Evolutionary conservation across 305 asterid species (phyloP).

Genomic region (Fraxinus xanthoxyloides): DNA sequence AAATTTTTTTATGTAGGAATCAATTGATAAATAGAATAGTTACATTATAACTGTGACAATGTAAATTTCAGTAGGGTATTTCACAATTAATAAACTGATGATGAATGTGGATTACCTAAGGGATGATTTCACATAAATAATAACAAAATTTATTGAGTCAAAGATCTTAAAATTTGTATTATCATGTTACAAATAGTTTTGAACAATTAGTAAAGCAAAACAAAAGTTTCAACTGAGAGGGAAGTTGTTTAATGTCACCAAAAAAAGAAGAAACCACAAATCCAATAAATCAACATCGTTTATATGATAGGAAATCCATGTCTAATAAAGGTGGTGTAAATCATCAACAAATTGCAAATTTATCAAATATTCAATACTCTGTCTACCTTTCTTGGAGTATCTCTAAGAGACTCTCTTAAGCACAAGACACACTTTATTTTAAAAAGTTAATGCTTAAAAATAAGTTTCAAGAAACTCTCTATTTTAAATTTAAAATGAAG

Average conservation of each 20-base stretch:
- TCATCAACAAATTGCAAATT: background rate
- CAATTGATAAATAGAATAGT: background rate
- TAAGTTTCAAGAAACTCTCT: background rate
- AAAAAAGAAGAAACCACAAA: background rate
- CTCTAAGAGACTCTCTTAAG: background rate
- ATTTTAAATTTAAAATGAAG: background rate
- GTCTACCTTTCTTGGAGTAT: background rate
- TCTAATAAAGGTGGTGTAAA: background rate
- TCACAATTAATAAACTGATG: background rate
- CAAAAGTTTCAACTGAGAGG: background rate
- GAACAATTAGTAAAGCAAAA: background rate
- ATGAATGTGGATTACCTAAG: background rate
- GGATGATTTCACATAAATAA: background rate
- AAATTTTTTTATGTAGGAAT: background rate
- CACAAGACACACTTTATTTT: background rate
- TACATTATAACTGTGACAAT: background rate
- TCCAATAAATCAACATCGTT: background rate
- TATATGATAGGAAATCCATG: background rate
- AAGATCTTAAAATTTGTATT: background rate
- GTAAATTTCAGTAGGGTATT: background rate
- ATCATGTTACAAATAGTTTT: background rate
- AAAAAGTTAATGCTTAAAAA: background rate
- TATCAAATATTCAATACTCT: background rate
- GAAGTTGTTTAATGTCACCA: background rate
- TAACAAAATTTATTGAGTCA: background rate